These are phyloP conservation scores for Toxicodendron radicans DNA, from an alignment of 345 rosid species.

Conservation along the genomic window DNA sequence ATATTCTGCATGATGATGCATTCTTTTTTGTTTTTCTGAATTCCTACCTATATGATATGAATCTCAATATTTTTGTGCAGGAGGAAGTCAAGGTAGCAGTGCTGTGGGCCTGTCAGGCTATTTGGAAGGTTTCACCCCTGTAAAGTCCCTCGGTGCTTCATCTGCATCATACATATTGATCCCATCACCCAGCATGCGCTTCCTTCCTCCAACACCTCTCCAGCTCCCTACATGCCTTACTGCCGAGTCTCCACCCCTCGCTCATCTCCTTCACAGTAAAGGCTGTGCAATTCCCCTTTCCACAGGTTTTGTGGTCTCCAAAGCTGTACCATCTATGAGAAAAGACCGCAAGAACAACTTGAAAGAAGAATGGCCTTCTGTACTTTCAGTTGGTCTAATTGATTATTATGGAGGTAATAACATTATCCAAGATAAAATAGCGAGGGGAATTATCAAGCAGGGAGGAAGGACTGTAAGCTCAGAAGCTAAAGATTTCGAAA, in stretches of 20 bases:
- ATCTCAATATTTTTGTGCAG: too few relatives aligned
- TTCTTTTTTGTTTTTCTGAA: not conserved
- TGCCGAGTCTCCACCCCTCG: slow-evolving; percentile 98
- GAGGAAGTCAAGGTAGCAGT: slow-evolving; percentile 62
- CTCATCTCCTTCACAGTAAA: slow-evolving; percentile 98
- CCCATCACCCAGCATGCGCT: slow-evolving; percentile 96
- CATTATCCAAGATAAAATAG: slow-evolving; percentile 48
- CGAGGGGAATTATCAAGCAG: slow-evolving; percentile 55
- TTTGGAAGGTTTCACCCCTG: slow-evolving; percentile 91
- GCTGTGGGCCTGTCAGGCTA: slow-evolving; percentile 49
- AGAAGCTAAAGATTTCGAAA: slow-evolving; percentile 72
- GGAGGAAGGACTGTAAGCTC: slow-evolving; percentile 52
- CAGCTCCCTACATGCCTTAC: slow-evolving; percentile 94
- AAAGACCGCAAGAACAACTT: slow-evolving; percentile 63
- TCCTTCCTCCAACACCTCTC: slow-evolving; percentile 87
- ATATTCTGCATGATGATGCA: not conserved
- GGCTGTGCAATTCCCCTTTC: slow-evolving; percentile 86
- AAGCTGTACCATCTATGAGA: slow-evolving; percentile 86
- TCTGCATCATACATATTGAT: slow-evolving; percentile 81
- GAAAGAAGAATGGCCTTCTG: slow-evolving; percentile 95
- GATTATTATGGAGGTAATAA: slow-evolving; percentile 81
- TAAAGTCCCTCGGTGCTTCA: slow-evolving; percentile 84
- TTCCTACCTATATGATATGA: not conserved
- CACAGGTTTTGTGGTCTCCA: slow-evolving; percentile 88
- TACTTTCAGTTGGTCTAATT: slow-evolving; percentile 80